phyloP scores from a whole-genome alignment of 108 stramenopile genomes.

The Cyclotella atomus region DNA sequence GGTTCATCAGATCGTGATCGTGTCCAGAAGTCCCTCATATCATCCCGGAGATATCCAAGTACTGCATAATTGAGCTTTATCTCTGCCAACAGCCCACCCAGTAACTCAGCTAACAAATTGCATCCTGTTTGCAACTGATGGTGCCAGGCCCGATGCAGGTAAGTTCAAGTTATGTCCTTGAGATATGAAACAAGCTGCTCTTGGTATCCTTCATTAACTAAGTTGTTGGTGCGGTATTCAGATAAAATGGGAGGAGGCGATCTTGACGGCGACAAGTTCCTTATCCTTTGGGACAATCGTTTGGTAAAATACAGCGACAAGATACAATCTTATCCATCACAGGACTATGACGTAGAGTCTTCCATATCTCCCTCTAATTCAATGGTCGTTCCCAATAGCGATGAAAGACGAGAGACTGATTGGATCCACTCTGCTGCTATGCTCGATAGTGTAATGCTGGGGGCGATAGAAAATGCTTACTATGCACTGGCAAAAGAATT shows the following conservation, averaged over 20 bases:
- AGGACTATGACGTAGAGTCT: slow-evolving; percentile 3
- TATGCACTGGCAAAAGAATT: slow-evolving; percentile 12
- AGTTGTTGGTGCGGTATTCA: background rate
- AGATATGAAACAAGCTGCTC: background rate
- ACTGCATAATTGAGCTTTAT: background rate
- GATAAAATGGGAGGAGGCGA: slow-evolving; percentile 15
- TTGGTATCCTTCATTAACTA: background rate
- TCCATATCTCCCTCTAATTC: background rate
- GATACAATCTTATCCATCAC: background rate
- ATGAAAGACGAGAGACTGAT: background rate
- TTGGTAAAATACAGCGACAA: background rate
- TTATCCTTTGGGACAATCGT: background rate
- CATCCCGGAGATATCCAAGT: slow-evolving; percentile 4
- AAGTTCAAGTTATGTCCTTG: background rate
- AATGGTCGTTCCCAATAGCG: background rate
- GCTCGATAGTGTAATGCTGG: slow-evolving; percentile 7
- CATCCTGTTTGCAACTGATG: slow-evolving; percentile 6
- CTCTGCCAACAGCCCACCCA: background rate
- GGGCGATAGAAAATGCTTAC: slow-evolving; percentile 1
- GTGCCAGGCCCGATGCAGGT: slow-evolving; percentile 1
- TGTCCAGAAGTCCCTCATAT: background rate
- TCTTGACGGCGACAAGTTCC: background rate
- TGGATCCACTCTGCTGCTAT: slow-evolving; percentile 7
- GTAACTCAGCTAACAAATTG: background rate
- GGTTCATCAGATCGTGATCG: background rate